These are phyloP conservation scores for Boletus semigastroideus DNA, from an alignment of 1,284 basidiomycete species.

Conservation along the genomic window DNA sequence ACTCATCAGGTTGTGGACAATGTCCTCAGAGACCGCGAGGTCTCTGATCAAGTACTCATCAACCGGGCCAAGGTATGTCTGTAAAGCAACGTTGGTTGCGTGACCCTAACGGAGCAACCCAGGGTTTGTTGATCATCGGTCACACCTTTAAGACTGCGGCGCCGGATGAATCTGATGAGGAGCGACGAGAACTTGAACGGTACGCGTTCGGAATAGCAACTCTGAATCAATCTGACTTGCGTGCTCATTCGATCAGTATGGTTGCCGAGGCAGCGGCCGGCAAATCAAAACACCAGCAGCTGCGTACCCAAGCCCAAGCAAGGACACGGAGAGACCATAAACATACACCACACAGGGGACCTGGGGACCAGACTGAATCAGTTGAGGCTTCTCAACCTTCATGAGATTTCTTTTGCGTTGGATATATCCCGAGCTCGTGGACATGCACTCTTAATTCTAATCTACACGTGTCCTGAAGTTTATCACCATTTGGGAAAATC, in stretches of 20 bases:
- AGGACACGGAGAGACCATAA: slow-evolving; percentile 40
- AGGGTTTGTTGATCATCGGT: slow-evolving; percentile 79
- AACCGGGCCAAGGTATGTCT: slow-evolving; percentile 76
- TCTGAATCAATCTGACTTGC: slow-evolving; percentile 5
- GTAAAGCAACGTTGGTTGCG: background rate
- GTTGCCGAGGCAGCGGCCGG: slow-evolving; percentile 69
- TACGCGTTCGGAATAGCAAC: slow-evolving; percentile 30
- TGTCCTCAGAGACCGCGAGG: slow-evolving; percentile 75
- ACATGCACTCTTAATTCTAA: slow-evolving; percentile 19
- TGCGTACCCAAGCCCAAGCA: slow-evolving; percentile 37
- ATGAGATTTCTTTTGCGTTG: slow-evolving; percentile 11
- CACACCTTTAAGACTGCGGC: slow-evolving; percentile 81
- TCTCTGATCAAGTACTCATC: slow-evolving; percentile 67
- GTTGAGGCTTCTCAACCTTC: slow-evolving; percentile 10
- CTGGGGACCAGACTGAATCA: slow-evolving; percentile 19
- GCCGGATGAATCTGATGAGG: slow-evolving; percentile 89
- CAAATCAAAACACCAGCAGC: slow-evolving; percentile 55
- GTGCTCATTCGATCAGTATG: slow-evolving; percentile 44
- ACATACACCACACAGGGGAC: slow-evolving; percentile 17
- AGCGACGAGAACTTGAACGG: slow-evolving; percentile 90
- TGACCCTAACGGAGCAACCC: slow-evolving; percentile 9
- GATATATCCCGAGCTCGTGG: slow-evolving; percentile 19
- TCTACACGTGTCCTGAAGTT: slow-evolving; percentile 15
- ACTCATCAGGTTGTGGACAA: slow-evolving; percentile 66
- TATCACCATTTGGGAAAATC: slow-evolving; percentile 4